A percentile compares a stretch with the other conserved stretches of the same genome.
Evolutionary conservation across 2,329 filamentous ascomycete species (phyloP).

Genomic region (Thermomyces lanuginosus): DNA sequence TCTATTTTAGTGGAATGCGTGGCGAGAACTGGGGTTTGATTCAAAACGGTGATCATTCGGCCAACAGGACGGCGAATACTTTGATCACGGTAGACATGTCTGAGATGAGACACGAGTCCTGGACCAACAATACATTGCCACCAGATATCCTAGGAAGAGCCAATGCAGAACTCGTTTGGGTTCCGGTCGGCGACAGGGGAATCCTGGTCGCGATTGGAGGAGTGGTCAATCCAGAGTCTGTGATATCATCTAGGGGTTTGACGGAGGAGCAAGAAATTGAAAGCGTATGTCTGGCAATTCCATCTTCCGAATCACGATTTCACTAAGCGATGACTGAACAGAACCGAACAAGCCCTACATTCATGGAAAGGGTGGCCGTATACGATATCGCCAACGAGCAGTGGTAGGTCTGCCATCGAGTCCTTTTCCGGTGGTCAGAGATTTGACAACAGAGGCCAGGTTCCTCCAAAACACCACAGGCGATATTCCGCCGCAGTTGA

Average conservation of each 20-base stretch:
- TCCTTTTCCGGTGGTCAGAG: neutral
- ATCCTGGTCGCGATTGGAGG: constrained; percentile 26
- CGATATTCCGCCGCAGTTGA: constrained; percentile 18
- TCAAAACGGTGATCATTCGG: constrained; percentile 17
- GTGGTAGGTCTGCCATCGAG: constrained; percentile 15
- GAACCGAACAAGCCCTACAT: constrained; percentile 14
- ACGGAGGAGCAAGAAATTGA: constrained; percentile 6
- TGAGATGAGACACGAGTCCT: constrained; percentile 34
- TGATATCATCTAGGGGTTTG: constrained; percentile 6
- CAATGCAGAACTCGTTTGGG: constrained; percentile 51
- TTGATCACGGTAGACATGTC: constrained; percentile 48
- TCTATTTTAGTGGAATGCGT: constrained; percentile 52
- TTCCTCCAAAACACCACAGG: constrained; percentile 27
- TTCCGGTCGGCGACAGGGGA: constrained; percentile 23
- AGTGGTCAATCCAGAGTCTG: constrained; percentile 12
- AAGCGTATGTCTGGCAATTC: constrained; percentile 9
- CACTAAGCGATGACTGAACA: constrained; percentile 4
- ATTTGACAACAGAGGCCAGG: constrained; percentile 12
- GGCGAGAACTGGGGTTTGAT: constrained; percentile 37
- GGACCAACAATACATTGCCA: constrained; percentile 42
- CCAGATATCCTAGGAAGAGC: constrained; percentile 38
- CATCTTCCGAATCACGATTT: neutral
- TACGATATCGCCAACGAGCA: constrained; percentile 19
- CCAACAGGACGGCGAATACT: constrained; percentile 32
- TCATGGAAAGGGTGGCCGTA: constrained; percentile 24